phyloP scores from a whole-genome alignment of 306 rosid species.

The Datisca glomerata region DNA sequence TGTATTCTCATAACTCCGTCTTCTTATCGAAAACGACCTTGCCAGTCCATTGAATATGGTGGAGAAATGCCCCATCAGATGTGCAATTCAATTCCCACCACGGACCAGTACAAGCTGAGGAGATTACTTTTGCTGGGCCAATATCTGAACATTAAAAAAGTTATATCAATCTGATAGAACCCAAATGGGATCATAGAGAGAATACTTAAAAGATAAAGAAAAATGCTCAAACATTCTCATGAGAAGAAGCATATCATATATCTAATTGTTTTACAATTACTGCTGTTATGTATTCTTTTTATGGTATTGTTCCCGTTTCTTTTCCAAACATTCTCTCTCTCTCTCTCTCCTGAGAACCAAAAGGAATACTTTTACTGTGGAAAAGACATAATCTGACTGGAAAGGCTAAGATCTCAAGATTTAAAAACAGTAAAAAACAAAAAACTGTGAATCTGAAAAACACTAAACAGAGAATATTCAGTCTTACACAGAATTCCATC shows the following conservation, averaged over 20 bases:
- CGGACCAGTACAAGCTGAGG: no score
- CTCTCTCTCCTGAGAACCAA: conserved; percentile 12
- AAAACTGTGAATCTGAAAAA: conserved; percentile 13
- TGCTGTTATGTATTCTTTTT: neutral
- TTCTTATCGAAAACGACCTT: conserved; percentile 49
- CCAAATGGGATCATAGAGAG: neutral
- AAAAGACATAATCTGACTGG: conserved; percentile 57
- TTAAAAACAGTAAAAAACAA: conserved; percentile 22
- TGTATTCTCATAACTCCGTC: conserved; percentile 23
- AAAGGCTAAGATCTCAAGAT: conserved; percentile 44
- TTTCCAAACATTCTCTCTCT: neutral
- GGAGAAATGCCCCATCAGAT: conserved; percentile 66
- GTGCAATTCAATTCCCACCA: conserved; percentile 3
- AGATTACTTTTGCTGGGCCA: neutral
- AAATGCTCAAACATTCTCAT: neutral
- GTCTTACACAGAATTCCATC: conserved; percentile 23
- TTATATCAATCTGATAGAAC: neutral
- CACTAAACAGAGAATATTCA: conserved; percentile 28
- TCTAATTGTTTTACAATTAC: neutral
- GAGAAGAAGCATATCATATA: neutral
- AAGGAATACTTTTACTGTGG: conserved; percentile 28
- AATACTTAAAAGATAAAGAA: neutral
- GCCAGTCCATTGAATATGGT: conserved; percentile 75
- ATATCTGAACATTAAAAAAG: conserved; percentile 7
- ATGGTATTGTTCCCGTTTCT: neutral